Percentiles rank a stretch among this genome's conserved stretches.
Conservation (phyloP, 73 alveolate genomes). For the Paramecium sonneborni region DNA sequence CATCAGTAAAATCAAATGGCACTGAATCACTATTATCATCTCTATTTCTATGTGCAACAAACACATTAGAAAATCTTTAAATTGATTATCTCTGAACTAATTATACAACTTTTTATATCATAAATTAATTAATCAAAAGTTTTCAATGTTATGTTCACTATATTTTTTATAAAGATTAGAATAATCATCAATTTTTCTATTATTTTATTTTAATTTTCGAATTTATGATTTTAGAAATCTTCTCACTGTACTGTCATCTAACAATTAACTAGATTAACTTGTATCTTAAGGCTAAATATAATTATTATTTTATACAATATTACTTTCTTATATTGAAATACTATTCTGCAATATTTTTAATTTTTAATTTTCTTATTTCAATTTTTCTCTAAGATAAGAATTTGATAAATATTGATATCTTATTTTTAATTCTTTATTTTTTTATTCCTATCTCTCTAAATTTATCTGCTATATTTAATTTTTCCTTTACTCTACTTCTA, state of each 20-base stretch:
- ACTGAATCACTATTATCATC: constrained; percentile 77
- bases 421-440: constrained; percentile 9
- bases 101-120: constrained; percentile 46
- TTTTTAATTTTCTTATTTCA: not conserved
- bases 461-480: not conserved
- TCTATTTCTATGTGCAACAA: constrained; percentile 58
- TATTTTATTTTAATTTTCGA: not conserved
- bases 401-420: not conserved
- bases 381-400: not conserved
- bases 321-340: not conserved
- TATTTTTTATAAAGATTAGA: constrained; percentile 34
- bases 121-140: constrained; percentile 18
- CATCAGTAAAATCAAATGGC: constrained; percentile 88
- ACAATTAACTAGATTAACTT: not conserved
- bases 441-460: not conserved
- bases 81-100: not conserved
- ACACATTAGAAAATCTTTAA: not conserved
- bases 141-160: not conserved
- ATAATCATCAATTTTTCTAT: constrained; percentile 6
- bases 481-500: not conserved
- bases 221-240: not conserved
- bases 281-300: not conserved
- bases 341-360: not conserved
- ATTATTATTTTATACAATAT: not conserved
- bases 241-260: not conserved